phyloP scores from a whole-genome alignment of 129 eudicot genomes.

The Helianthus annuus region HanXRQr2.0-SUNRISE NC_035441.2:3396147-3396646 shows the following conservation, averaged over 20 bases:
- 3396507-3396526: background rate
- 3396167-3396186: no score
- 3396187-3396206: no score
- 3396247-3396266: no score
- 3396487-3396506: conserved; percentile 17
- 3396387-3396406: background rate
- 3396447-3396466: background rate
- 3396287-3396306: background rate
- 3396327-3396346: background rate
- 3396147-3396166: no score
- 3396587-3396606: background rate
- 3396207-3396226: no score
- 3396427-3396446: no score
- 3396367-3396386: background rate
- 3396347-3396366: background rate
- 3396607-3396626: background rate
- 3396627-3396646: background rate
- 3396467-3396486: conserved; percentile 15
- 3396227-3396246: no score
- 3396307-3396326: background rate
- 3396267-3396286: background rate
- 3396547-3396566: conserved; percentile 4
- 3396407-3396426: background rate
- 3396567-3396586: background rate
- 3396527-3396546: conserved; percentile 10